These are phyloP conservation scores for Coemansia sp. DNA, from an alignment of 192 early-diverging fungal species.

Conservation along the genomic window DNA sequence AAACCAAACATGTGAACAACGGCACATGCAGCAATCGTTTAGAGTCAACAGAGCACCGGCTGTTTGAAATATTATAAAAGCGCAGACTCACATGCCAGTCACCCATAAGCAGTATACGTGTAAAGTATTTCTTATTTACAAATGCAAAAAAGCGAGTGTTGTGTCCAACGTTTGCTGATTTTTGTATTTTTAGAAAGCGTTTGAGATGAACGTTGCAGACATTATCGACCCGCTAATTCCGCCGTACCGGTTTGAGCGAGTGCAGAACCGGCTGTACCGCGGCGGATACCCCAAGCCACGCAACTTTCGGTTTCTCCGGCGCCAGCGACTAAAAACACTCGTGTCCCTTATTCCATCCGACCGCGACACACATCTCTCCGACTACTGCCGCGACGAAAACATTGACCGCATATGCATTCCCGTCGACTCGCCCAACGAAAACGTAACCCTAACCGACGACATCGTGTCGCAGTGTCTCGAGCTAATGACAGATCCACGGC, in stretches of 20 bases:
- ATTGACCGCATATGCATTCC: conserved; percentile 69
- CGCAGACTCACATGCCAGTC: background rate
- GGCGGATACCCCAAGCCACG: conserved; percentile 87
- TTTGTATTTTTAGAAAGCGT: background rate
- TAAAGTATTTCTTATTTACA: background rate
- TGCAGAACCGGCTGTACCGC: conserved; percentile 81
- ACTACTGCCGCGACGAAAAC: conserved; percentile 63
- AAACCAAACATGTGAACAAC: no score
- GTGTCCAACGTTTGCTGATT: background rate
- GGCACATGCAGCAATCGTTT: no score
- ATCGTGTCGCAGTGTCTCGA: conserved; percentile 68
- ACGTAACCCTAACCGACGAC: conserved; percentile 76
- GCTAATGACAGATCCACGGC: conserved; percentile 71
- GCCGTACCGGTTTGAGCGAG: conserved; percentile 82
- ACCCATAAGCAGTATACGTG: background rate
- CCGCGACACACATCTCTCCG: conserved; percentile 58
- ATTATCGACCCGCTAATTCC: conserved; percentile 53
- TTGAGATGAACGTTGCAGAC: conserved; percentile 10
- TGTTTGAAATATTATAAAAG: no score
- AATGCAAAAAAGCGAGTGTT: conserved; percentile 12
- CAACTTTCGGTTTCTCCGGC: conserved; percentile 82
- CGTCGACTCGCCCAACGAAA: conserved; percentile 85
- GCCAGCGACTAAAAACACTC: conserved; percentile 69
- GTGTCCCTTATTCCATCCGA: conserved; percentile 81
- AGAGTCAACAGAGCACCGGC: no score